Evolutionary conservation across 2,329 filamentous ascomycete genomes (phyloP), one percentile per base, ranked within the genome.

Genomic region (Nakataea oryzae): DNA sequence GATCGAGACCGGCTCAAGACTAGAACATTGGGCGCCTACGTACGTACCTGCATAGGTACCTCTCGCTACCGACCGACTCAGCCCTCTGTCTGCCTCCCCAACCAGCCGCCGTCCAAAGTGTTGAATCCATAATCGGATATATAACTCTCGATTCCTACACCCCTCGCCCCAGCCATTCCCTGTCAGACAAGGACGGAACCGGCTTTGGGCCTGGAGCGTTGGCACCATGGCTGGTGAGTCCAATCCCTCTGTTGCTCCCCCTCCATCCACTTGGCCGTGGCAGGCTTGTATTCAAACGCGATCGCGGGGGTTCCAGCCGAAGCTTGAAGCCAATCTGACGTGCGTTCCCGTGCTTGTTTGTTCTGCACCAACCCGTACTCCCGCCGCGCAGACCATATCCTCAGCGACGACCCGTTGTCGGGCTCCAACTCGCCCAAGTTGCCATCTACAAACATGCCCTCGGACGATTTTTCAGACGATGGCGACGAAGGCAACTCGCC

Each of bases 401-500:
- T 68, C 59, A 58, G 64, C 62, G 65, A 69, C 62, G 71, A 70
- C 60, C 67, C 70, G 32, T 67, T 69, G 54, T 72, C 71, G 34
- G 70, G 68, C 65, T 73, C 74, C 63, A 71, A 71, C 41, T 75
- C 75, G 62, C 72, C 74, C 60, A 71, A 67, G 59, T 63, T 70
- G 57, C 62, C 69, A 41, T 67, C 70, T 57, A 68, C 68, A n/a
- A 68, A 70, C 62, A 70, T 71, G 65, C 65, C 69, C 11, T 66
- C 70, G 57, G 67, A 71, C 54, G 69, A 68, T 41, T 74, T 76
- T 57, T 74, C 73, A 34, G 75, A 78, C 61, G 74, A 72, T 54
- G 74, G 74, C 56, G 73, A 73, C 65, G 67, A 70, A 57, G 66
- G 65, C n/a, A 69, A 70, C 58, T 68, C 64, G 5, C 66, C 70